Conservation (phyloP, 2,329 filamentous ascomycete genomes). For the Beauveria rudraprayagi region DNA sequence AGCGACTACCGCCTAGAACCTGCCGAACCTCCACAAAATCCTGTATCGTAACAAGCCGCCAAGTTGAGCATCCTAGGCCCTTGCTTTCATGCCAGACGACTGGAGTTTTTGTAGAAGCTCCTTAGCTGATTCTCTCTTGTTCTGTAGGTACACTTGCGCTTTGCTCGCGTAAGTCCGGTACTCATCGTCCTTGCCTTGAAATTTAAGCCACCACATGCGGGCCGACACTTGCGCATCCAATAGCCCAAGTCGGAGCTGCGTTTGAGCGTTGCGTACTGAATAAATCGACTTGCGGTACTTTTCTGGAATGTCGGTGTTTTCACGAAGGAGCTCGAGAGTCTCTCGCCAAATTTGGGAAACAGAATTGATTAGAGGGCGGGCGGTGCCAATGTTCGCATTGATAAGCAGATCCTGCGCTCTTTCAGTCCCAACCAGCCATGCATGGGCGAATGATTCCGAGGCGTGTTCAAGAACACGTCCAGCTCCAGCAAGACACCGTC, state of each 20-base stretch:
- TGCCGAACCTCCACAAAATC: constrained; percentile 2
- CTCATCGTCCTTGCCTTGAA: constrained; percentile 41
- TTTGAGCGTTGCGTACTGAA: constrained; percentile 16
- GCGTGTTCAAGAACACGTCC: constrained; percentile 24
- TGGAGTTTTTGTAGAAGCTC: constrained; percentile 18
- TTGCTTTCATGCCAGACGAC: not conserved
- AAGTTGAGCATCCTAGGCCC: not conserved
- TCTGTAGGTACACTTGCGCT: constrained; percentile 34
- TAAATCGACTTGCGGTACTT: constrained; percentile 16
- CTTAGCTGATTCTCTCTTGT: constrained; percentile 26
- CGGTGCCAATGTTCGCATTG: not conserved
- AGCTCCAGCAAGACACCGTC: constrained; percentile 28
- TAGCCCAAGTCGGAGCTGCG: constrained; percentile 37
- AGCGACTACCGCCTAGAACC: not conserved
- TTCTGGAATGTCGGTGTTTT: not conserved
- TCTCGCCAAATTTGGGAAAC: not conserved
- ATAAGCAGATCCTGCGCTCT: not conserved
- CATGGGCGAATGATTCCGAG: constrained; percentile 21
- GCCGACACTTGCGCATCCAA: constrained; percentile 48
- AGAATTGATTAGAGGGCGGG: not conserved
- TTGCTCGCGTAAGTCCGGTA: constrained; percentile 38
- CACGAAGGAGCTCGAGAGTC: not conserved
- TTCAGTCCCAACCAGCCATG: not conserved
- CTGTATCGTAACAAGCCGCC: not conserved
- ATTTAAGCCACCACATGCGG: constrained; percentile 48